These are phyloP conservation scores for Botrytis sinoallii DNA, from an alignment of 2,329 filamentous ascomycete genomes.

Conservation along the genomic window DNA sequence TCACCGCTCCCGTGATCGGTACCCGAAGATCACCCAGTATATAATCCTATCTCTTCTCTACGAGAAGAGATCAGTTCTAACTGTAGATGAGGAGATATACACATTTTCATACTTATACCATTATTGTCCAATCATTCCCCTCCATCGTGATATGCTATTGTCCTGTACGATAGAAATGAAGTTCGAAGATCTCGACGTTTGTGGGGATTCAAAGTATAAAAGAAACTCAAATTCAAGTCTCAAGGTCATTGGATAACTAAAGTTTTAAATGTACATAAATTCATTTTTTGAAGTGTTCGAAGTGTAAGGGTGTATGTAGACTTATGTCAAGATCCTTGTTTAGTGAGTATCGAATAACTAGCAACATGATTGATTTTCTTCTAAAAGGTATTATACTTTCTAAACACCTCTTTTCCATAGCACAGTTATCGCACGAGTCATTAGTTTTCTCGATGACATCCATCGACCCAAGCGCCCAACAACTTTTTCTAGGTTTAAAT, in stretches of 20 bases:
- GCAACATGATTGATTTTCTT: neutral
- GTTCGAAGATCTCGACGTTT: neutral
- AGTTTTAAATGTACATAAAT: neutral
- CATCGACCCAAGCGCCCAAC: neutral
- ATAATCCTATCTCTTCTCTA: no score
- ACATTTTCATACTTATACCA: no score
- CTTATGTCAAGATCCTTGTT: neutral
- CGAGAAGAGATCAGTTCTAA: no score
- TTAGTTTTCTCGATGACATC: neutral
- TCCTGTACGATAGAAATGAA: no score
- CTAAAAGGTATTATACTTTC: neutral
- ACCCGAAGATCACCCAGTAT: no score
- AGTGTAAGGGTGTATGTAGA: neutral
- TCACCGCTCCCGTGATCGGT: no score
- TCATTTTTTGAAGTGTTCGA: neutral
- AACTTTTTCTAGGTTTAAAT: neutral
- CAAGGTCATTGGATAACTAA: no score
- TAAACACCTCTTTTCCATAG: neutral
- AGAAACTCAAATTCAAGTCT: neutral
- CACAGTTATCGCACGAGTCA: neutral
- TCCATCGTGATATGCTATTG: no score
- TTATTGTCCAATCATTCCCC: no score
- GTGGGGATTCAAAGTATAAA: neutral
- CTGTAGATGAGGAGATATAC: no score
- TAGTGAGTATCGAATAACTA: neutral